phyloP scores from a whole-genome alignment of 1,139 yeast species.

The Diutina rugosa region DNA sequence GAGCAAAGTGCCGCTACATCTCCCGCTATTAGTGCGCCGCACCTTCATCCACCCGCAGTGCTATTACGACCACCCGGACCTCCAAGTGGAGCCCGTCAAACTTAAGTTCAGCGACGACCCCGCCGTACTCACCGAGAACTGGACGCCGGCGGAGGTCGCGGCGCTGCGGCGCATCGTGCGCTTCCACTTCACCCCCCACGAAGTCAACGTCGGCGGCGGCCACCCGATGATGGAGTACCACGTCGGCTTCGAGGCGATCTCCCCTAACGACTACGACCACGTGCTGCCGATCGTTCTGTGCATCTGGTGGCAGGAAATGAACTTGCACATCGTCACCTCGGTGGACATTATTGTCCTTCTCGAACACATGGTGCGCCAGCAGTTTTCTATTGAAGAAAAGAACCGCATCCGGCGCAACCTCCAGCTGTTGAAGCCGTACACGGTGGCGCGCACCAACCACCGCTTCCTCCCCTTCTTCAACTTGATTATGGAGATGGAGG shows the following conservation, averaged over 20 bases:
- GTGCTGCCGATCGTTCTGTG: constrained; percentile 16
- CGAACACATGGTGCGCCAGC: constrained; percentile 43
- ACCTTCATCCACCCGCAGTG: constrained; percentile 1
- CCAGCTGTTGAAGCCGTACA: constrained; percentile 52
- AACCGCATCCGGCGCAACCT: constrained; percentile 58
- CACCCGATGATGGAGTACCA: background rate
- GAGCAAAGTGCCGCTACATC: background rate
- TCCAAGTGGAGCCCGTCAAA: background rate
- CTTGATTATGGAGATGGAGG: constrained; percentile 48
- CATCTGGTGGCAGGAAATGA: constrained; percentile 44
- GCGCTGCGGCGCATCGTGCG: background rate
- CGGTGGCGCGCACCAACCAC: constrained; percentile 39
- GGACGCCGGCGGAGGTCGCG: background rate
- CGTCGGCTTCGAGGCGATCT: background rate
- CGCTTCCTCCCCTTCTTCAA: constrained; percentile 37
- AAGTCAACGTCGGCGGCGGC: background rate
- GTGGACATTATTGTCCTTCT: constrained; percentile 51
- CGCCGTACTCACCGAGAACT: background rate
- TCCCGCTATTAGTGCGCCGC: background rate
- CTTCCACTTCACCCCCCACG: background rate
- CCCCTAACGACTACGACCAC: background rate
- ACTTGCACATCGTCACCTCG: constrained; percentile 43
- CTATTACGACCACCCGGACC: background rate
- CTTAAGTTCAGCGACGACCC: background rate
- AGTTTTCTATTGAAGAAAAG: constrained; percentile 55